Evolutionary conservation across 1,284 basidiomycete species (phyloP).

Genomic region (Boletus semigastroideus): DNA sequence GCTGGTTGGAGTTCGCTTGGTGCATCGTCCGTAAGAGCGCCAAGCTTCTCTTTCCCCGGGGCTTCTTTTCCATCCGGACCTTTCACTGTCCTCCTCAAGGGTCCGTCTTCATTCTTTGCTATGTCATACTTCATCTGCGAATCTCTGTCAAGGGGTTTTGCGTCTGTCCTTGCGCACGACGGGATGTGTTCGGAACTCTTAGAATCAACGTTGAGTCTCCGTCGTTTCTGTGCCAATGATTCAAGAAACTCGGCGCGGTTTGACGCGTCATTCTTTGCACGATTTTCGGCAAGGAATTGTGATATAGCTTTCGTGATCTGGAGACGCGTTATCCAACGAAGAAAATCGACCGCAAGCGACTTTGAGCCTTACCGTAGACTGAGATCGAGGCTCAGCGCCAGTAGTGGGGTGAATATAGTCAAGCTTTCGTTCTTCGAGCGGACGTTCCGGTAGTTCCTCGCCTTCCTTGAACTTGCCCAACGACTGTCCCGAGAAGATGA

Average conservation of each 20-base stretch:
- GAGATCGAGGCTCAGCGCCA: slow-evolving; percentile 47
- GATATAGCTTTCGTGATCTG: slow-evolving; percentile 73
- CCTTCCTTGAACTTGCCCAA: slow-evolving; percentile 28
- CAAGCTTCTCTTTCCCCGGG: slow-evolving; percentile 18
- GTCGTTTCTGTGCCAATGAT: slow-evolving; percentile 54
- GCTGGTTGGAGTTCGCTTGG: slow-evolving; percentile 52
- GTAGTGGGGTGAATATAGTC: slow-evolving; percentile 52
- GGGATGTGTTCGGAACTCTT: slow-evolving; percentile 29
- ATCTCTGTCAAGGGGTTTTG: slow-evolving; percentile 66
- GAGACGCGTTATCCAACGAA: slow-evolving; percentile 1
- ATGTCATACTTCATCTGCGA: slow-evolving; percentile 82
- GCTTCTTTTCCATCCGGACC: slow-evolving; percentile 19
- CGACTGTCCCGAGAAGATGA: slow-evolving; percentile 14
- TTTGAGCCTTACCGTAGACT: slow-evolving; percentile 50
- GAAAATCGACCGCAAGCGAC: not conserved
- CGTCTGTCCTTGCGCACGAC: slow-evolving; percentile 72
- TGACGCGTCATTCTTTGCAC: slow-evolving; percentile 68
- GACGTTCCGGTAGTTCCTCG: slow-evolving; percentile 28
- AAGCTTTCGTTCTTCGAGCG: slow-evolving; percentile 64
- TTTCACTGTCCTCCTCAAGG: slow-evolving; percentile 58
- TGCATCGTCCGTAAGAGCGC: slow-evolving; percentile 30
- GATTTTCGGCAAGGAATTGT: slow-evolving; percentile 62
- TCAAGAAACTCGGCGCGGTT: slow-evolving; percentile 72
- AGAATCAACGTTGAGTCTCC: slow-evolving; percentile 35
- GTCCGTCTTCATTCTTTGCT: slow-evolving; percentile 75